Conservation (phyloP, 441 rosid genomes). For the Biscutella auriculata region DNA sequence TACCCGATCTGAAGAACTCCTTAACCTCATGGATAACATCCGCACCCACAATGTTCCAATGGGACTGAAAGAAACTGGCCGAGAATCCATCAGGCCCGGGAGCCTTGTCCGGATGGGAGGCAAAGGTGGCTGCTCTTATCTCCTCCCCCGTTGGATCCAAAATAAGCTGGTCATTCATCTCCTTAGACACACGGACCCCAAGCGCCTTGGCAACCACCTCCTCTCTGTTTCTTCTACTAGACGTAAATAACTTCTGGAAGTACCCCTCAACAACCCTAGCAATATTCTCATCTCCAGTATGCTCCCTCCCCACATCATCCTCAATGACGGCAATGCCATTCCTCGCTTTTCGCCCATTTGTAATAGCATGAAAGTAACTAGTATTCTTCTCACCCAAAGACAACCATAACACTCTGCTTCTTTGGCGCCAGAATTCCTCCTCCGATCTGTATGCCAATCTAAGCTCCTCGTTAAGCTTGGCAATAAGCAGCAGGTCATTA, state of each 20-base stretch:
- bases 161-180: neutral
- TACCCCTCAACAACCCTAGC: too few species aligned
- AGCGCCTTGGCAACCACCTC: too few species aligned
- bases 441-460: too few species aligned
- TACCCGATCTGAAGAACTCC: neutral
- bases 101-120: neutral
- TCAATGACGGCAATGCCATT: neutral
- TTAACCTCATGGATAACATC: too few species aligned
- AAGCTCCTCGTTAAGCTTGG: too few species aligned
- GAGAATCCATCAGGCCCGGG: neutral
- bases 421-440: neutral
- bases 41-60: neutral
- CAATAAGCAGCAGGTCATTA: too few species aligned
- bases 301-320: neutral
- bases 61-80: neutral
- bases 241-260: too few species aligned
- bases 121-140: neutral
- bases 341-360: neutral
- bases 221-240: too few species aligned
- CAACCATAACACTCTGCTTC: neutral
- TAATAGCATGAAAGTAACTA: neutral
- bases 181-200: too few species aligned
- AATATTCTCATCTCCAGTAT: too few species aligned
- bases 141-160: neutral
- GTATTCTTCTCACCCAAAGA: neutral